phyloP scores from a whole-genome alignment of 805 yeast genomes.

The Barnettozyma salicaria region DNA sequence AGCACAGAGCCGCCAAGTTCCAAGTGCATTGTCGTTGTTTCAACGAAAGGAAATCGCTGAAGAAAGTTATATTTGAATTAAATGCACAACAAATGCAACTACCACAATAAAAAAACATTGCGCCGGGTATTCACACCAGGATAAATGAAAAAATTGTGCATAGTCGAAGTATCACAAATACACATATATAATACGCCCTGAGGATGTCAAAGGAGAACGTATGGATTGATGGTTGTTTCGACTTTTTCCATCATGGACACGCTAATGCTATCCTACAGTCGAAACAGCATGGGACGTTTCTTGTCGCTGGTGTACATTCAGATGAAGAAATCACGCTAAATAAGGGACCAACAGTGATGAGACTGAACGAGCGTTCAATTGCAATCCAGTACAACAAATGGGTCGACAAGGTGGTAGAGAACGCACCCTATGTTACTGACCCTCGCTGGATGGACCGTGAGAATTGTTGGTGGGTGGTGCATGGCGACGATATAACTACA shows the following conservation, averaged over 20 bases:
- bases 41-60: too few species aligned
- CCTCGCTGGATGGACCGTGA: constrained; percentile 63
- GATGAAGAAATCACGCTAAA: constrained; percentile 79
- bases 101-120: too few species aligned
- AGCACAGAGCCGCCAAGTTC: too few species aligned
- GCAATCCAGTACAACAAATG: constrained; percentile 91
- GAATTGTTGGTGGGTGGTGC: constrained; percentile 87
- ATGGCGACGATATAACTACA: constrained; percentile 96
- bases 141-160: too few species aligned
- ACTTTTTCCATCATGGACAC: constrained; percentile 96
- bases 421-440: constrained; percentile 92
- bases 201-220: constrained; percentile 35
- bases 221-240: constrained; percentile 98
- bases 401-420: constrained; percentile 63
- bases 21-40: too few species aligned
- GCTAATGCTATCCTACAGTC: constrained; percentile 97
- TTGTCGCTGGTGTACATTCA: constrained; percentile 85
- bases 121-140: too few species aligned
- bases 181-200: too few species aligned
- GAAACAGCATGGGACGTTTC: constrained; percentile 67
- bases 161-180: too few species aligned
- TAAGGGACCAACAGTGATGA: constrained; percentile 96
- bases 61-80: too few species aligned
- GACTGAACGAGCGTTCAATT: constrained; percentile 63
- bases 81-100: too few species aligned